These are phyloP conservation scores for Poa pratensis DNA, from an alignment of 176 grass and related monocot species.

Conservation along the genomic window DNA sequence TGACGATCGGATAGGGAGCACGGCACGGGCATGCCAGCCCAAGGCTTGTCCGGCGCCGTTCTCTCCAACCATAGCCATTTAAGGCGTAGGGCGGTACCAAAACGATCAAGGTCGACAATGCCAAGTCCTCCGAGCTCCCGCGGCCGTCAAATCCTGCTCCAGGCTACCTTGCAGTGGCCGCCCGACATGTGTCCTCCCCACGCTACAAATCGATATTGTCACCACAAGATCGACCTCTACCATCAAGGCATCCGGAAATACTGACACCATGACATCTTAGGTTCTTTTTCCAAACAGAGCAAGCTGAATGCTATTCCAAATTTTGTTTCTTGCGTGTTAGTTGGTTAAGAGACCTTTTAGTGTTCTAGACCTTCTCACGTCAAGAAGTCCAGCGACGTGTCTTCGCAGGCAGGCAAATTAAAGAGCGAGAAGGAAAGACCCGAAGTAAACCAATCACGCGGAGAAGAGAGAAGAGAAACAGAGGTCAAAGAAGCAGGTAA, in stretches of 20 bases:
- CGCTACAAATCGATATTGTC: neutral
- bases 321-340: neutral
- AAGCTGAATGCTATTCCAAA: neutral
- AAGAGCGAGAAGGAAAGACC: neutral
- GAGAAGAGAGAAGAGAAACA: neutral
- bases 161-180: too few relatives aligned
- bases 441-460: neutral
- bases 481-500: conserved; percentile 45
- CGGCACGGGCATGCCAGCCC: too few relatives aligned
- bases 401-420: conserved; percentile 6
- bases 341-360: neutral
- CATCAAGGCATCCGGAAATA: neutral
- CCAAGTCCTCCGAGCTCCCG: too few relatives aligned
- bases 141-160: too few relatives aligned
- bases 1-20: too few relatives aligned
- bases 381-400: conserved; percentile 1
- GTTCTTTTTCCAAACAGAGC: neutral
- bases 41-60: too few relatives aligned
- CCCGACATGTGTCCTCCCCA: too few relatives aligned
- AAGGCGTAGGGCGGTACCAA: too few relatives aligned
- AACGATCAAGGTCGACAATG: too few relatives aligned
- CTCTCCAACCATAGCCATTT: too few relatives aligned
- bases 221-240: neutral
- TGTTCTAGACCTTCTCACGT: conserved; percentile 13
- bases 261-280: neutral